Percentiles rank a stretch among this genome's conserved stretches.
Evolutionary conservation across 768 basidiomycete species (phyloP).

Genomic region (Tricholoma furcatifolium): DNA sequence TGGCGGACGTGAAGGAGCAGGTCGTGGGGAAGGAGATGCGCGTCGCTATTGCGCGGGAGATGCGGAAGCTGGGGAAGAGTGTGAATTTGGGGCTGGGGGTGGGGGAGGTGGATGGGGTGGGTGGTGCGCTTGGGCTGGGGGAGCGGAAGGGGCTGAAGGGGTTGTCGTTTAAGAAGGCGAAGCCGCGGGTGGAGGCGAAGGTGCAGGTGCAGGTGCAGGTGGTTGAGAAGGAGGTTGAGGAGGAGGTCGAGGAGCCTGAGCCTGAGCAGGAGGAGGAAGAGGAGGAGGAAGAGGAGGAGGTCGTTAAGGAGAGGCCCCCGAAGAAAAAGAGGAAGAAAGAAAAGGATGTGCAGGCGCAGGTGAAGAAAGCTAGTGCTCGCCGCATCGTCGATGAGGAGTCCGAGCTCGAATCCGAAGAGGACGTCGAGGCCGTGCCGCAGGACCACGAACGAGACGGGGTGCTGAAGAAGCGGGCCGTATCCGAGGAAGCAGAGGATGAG

Average conservation of each 20-base stretch:
- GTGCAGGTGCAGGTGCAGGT: conserved; percentile 40
- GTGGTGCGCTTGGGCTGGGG: conserved; percentile 17
- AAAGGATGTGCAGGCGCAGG: conserved; percentile 52
- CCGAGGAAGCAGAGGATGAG: conserved; percentile 39
- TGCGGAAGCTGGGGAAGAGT: conserved; percentile 32
- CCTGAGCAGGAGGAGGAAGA: conserved; percentile 30
- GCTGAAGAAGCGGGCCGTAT: conserved; percentile 54
- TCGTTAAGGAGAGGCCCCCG: conserved; percentile 18
- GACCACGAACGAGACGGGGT: conserved; percentile 31
- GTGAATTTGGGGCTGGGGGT: too few relatives aligned
- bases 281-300: conserved; percentile 37
- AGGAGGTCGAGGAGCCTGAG: conserved; percentile 35
- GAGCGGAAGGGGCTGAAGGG: conserved; percentile 45
- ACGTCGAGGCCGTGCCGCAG: conserved; percentile 54
- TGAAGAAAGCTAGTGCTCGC: conserved; percentile 28
- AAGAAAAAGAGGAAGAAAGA: conserved; percentile 51
- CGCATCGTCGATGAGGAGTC: conserved; percentile 43
- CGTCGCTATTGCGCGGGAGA: conserved; percentile 52
- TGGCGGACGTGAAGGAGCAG: conserved; percentile 65
- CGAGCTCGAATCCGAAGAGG: conserved; percentile 66
- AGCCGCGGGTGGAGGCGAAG: conserved; percentile 40
- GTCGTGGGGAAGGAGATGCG: conserved; percentile 55
- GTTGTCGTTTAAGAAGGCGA: conserved; percentile 46
- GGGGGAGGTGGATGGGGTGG: conserved; percentile 18
- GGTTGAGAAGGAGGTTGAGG: conserved; percentile 28